These are phyloP conservation scores for Viridothelium virens DNA, from an alignment of 495 filamentous ascomycete genomes.

Conservation along the genomic window DNA sequence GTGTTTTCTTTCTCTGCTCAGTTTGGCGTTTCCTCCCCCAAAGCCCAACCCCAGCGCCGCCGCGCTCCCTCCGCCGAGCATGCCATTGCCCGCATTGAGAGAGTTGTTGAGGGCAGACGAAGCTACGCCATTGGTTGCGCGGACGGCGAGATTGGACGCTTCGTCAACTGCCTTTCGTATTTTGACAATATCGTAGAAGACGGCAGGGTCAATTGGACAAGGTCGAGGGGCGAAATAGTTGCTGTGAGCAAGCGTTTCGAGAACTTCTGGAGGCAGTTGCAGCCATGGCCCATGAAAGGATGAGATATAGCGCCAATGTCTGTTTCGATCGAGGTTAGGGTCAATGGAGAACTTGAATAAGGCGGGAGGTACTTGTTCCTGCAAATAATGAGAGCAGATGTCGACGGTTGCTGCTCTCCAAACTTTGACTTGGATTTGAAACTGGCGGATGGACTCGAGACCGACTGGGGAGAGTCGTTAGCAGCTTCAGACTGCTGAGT, in stretches of 20 bases:
- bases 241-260: constrained; percentile 66
- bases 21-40: constrained; percentile 51
- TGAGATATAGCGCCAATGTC: constrained; percentile 77
- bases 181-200: constrained; percentile 76
- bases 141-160: constrained; percentile 65
- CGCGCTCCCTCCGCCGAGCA: constrained; percentile 41
- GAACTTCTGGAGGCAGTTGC: constrained; percentile 72
- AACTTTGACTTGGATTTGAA: constrained; percentile 25
- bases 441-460: constrained; percentile 3
- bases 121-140: constrained; percentile 62
- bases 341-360: neutral
- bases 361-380: constrained; percentile 56
- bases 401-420: constrained; percentile 35
- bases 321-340: constrained; percentile 29
- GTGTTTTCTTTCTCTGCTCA: constrained; percentile 65
- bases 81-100: constrained; percentile 48
- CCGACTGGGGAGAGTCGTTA: neutral
- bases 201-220: constrained; percentile 67
- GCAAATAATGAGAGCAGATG: constrained; percentile 57
- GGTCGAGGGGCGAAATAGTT: constrained; percentile 70
- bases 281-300: constrained; percentile 80
- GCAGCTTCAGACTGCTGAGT: neutral
- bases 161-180: constrained; percentile 69
- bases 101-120: constrained; percentile 46
- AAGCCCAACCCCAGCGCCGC: constrained; percentile 55